Percentiles rank a stretch among this genome's conserved stretches.
These are phyloP conservation scores for Smallanthus sonchifolius DNA, from an alignment of 129 eudicot species.

Conservation along the genomic window DNA sequence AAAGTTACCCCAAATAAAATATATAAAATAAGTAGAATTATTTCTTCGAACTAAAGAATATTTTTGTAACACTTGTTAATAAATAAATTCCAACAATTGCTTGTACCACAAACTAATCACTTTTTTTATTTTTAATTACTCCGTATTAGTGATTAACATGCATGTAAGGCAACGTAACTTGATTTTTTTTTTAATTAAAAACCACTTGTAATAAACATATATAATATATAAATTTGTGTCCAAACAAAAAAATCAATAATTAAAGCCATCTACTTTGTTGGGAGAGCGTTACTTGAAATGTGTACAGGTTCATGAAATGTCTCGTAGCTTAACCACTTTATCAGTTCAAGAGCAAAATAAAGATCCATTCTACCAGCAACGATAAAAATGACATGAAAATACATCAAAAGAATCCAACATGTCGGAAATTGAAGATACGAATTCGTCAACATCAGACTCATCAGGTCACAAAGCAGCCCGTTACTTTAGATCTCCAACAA, in stretches of 20 bases:
- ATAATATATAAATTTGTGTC: neutral
- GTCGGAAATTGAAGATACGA: neutral
- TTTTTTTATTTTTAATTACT: neutral
- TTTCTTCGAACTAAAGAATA: neutral
- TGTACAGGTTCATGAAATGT: constrained; percentile 8
- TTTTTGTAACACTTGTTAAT: neutral
- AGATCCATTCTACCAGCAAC: constrained; percentile 6
- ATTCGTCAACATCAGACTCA: neutral
- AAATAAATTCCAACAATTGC: neutral
- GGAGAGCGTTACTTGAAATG: neutral
- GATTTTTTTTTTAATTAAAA: neutral
- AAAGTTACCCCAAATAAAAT: too few relatives aligned
- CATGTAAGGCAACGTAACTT: neutral
- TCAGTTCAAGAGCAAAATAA: constrained; percentile 1
- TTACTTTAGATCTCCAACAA: constrained; percentile 1
- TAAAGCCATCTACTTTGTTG: constrained; percentile 1
- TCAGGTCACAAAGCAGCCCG: neutral
- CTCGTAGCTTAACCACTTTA: neutral
- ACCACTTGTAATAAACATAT: neutral
- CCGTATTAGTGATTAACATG: neutral
- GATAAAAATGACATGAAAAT: constrained; percentile 8
- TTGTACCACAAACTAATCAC: neutral
- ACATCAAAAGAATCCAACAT: neutral
- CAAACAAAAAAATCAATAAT: neutral
- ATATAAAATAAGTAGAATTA: neutral